phyloP scores from a whole-genome alignment of 2,329 filamentous ascomycete genomes.

The Diaporthe ilicicola region DNA sequence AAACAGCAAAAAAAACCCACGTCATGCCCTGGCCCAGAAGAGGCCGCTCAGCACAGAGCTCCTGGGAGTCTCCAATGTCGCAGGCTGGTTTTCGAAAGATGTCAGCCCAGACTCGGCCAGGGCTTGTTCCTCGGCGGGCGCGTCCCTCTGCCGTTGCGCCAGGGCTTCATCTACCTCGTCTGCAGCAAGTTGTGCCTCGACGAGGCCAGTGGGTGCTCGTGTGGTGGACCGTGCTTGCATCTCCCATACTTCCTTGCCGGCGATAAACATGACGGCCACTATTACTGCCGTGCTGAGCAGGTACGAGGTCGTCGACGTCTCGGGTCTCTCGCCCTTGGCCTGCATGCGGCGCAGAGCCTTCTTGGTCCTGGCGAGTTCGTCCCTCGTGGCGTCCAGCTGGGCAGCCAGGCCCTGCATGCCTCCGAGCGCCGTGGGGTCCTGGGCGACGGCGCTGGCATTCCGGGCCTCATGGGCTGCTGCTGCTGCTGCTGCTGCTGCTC shows the following conservation, averaged over 20 bases:
- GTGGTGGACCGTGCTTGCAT: neutral
- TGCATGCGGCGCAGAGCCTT: neutral
- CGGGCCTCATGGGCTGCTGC: too few species aligned
- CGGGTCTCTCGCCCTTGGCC: neutral
- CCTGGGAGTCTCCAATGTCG: neutral
- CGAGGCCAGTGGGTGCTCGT: neutral
- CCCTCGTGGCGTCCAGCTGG: neutral
- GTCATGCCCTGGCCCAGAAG: slow-evolving; percentile 11
- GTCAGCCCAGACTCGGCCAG: neutral
- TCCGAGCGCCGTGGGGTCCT: neutral
- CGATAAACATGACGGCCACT: neutral
- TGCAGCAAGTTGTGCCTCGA: neutral
- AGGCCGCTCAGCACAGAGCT: neutral
- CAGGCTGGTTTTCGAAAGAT: neutral
- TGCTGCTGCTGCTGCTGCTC: neutral
- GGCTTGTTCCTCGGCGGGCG: neutral
- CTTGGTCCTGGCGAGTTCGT: neutral
- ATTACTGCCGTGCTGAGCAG: neutral
- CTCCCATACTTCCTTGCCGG: neutral
- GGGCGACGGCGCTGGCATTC: neutral
- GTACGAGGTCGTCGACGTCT: too few species aligned
- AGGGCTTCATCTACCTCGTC: neutral
- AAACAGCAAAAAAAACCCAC: neutral
- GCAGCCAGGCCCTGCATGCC: neutral
- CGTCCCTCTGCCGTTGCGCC: slow-evolving; percentile 8